These are phyloP conservation scores for Aspergillus uvarum DNA, from an alignment of 2,329 filamentous ascomycete genomes.

Conservation along the genomic window DNA sequence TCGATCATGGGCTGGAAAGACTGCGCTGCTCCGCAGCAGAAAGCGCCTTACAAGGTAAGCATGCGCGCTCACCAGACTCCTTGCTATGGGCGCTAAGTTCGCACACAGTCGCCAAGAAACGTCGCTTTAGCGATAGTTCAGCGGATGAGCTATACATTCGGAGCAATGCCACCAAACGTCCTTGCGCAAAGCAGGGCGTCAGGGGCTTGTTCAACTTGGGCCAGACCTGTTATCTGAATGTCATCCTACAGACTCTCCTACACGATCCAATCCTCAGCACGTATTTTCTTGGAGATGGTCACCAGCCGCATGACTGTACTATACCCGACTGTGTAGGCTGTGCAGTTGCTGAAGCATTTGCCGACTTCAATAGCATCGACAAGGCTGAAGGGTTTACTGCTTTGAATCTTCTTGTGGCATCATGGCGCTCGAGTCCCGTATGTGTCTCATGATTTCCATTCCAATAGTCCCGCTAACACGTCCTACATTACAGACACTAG, in stretches of 20 bases:
- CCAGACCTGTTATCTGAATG: conserved; percentile 98
- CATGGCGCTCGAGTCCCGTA: conserved; percentile 78
- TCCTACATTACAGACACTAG: conserved; percentile 57
- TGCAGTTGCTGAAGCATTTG: conserved; percentile 62
- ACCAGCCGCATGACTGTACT: conserved; percentile 73
- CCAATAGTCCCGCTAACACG: neutral
- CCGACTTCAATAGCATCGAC: conserved; percentile 60
- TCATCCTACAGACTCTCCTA: conserved; percentile 87
- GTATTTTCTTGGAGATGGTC: conserved; percentile 88
- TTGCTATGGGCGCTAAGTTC: neutral
- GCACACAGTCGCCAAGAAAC: conserved; percentile 32
- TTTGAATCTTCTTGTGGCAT: conserved; percentile 81
- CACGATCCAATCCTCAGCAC: conserved; percentile 91
- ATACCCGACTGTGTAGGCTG: conserved; percentile 59
- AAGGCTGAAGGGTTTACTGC: conserved; percentile 86
- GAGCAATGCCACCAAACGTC: conserved; percentile 73
- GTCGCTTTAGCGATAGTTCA: conserved; percentile 38
- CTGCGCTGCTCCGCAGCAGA: conserved; percentile 29
- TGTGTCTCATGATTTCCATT: conserved; percentile 41
- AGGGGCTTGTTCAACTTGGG: conserved; percentile 95
- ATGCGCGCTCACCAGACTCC: neutral
- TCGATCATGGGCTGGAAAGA: conserved; percentile 42
- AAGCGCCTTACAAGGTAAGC: conserved; percentile 21
- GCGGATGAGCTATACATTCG: conserved; percentile 76
- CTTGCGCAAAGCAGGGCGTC: conserved; percentile 82